Base-by-base conservation (phyloP, 2,329 filamentous ascomycete genomes). In the Fusarium pseudonygamai region DNA sequence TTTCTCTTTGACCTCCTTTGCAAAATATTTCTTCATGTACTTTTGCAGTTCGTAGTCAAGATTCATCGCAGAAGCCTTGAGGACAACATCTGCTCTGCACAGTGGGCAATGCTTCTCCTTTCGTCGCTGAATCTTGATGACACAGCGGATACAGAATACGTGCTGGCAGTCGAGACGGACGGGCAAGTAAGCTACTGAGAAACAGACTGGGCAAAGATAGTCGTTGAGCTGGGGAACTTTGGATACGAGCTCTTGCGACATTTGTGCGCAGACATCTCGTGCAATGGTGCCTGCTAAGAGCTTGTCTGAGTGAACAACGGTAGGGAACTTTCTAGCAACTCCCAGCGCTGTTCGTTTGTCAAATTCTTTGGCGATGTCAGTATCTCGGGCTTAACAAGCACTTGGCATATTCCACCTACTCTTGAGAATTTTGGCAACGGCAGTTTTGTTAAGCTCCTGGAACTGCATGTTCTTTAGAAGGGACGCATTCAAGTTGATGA, bases 401-500 rank as follows among this genome's bases (percentile, higher is more conserved):
- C 16, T 11, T 26, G 36, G n/a, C 4, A 18, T 15, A 26, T 22
- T 22, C 32, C 34, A 81, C 88, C 71, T 80, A 93, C 92, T 97
- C 81, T 97, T 97, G 60, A 97, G 83, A 58, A 97, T 97, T 81
- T 97, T 97, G 39, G 85, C 85, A 77, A 96, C 90, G 2, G 94
- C 94, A 36, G 88, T 88, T 73, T 90, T 89, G 77, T 97, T 97
- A 73, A 97, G 91, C 79, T 96, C 94, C 77, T 95, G 93, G 75
- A 97, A 97, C 67, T 92, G 91, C 72, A 97, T 86, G 58, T 93
- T 92, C 69, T 91, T 91, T n/a, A 97, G 85, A n/a, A 97, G 87
- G 59, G 89, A 87, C 30, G 89, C 85, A 79, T 97, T 97, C 75
- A 97, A 86, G 53, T 87, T 84, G 69, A 96, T 82, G 77, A 97